Evolutionary conservation across 352 stramenopile genomes (phyloP).

Genomic region (Globisporangium emineosum): DNA sequence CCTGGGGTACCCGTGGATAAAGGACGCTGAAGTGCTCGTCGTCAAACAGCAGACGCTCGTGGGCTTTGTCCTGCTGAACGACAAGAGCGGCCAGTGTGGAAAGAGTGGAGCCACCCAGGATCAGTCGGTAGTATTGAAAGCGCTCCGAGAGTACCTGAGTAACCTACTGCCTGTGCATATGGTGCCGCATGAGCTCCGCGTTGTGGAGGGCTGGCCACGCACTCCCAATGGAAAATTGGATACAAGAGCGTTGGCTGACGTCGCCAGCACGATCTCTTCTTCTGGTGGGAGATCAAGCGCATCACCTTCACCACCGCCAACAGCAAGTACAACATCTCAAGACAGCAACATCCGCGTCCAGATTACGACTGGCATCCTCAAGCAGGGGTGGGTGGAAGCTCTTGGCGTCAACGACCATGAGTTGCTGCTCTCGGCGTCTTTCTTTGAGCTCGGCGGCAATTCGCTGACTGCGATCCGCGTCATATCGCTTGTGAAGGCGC

Average conservation of each 20-base stretch:
- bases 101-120: background rate
- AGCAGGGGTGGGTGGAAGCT: slow-evolving; percentile 48
- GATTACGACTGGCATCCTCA: slow-evolving; percentile 37
- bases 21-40: slow-evolving; percentile 46
- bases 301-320: too few relatives aligned
- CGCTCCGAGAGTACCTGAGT: slow-evolving; percentile 25
- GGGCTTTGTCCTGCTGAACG: slow-evolving; percentile 43
- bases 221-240: slow-evolving; percentile 79
- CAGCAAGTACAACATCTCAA: too few relatives aligned
- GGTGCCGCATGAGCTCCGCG: slow-evolving; percentile 48
- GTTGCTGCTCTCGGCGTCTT: slow-evolving; percentile 31
- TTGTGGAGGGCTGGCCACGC: slow-evolving; percentile 45
- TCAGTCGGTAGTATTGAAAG: background rate
- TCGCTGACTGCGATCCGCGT: slow-evolving; percentile 64
- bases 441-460: slow-evolving; percentile 70
- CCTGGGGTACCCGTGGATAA: slow-evolving; percentile 30
- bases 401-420: slow-evolving; percentile 34
- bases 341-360: slow-evolving; percentile 21
- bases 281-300: background rate
- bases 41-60: slow-evolving; percentile 32
- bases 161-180: slow-evolving; percentile 58
- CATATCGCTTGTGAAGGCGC: slow-evolving; percentile 48
- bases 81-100: background rate
- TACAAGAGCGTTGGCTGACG: slow-evolving; percentile 31
- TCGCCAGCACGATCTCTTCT: background rate